A percentile compares a stretch with the other conserved stretches of the same genome.
Conservation (phyloP, 768 basidiomycete species). For the Pholiota conissans region DNA sequence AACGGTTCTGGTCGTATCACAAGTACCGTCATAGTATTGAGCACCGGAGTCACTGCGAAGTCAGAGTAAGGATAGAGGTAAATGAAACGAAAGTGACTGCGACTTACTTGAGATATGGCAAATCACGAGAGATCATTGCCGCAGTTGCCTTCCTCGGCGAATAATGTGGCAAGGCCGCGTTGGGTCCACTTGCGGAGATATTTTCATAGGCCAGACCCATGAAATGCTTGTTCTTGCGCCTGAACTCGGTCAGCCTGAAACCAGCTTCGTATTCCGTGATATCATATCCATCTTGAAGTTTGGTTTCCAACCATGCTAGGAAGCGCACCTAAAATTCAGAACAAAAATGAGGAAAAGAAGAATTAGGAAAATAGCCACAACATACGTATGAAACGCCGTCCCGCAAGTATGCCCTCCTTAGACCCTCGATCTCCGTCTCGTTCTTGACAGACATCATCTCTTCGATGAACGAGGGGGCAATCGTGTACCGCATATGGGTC, state of each 20-base stretch:
- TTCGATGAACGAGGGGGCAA: constrained; percentile 70
- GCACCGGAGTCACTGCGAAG: constrained; percentile 83
- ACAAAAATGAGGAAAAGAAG: constrained; percentile 11
- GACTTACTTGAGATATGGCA: constrained; percentile 87
- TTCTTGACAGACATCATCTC: constrained; percentile 89
- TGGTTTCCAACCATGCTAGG: constrained; percentile 89
- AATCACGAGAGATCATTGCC: constrained; percentile 71
- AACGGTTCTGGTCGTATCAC: constrained; percentile 78
- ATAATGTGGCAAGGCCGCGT: constrained; percentile 96
- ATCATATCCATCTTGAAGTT: constrained; percentile 72
- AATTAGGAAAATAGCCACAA: constrained; percentile 21
- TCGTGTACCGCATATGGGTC: constrained; percentile 78
- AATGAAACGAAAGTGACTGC: constrained; percentile 11
- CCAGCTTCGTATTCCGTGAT: constrained; percentile 94
- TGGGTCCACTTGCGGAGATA: constrained; percentile 86
- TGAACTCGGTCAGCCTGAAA: constrained; percentile 76
- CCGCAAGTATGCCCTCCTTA: constrained; percentile 81
- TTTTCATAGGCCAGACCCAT: constrained; percentile 88
- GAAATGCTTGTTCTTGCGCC: constrained; percentile 69
- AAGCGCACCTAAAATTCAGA: constrained; percentile 56
- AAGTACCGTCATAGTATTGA: constrained; percentile 88
- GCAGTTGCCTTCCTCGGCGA: constrained; percentile 69
- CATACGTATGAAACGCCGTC: constrained; percentile 86
- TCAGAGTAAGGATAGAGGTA: constrained; percentile 1
- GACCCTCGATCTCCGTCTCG: constrained; percentile 77